Percentiles rank a stretch among this genome's conserved stretches.
Evolutionary conservation across 495 filamentous ascomycete species (phyloP).

Genomic region (Bombardia bombarda): DNA sequence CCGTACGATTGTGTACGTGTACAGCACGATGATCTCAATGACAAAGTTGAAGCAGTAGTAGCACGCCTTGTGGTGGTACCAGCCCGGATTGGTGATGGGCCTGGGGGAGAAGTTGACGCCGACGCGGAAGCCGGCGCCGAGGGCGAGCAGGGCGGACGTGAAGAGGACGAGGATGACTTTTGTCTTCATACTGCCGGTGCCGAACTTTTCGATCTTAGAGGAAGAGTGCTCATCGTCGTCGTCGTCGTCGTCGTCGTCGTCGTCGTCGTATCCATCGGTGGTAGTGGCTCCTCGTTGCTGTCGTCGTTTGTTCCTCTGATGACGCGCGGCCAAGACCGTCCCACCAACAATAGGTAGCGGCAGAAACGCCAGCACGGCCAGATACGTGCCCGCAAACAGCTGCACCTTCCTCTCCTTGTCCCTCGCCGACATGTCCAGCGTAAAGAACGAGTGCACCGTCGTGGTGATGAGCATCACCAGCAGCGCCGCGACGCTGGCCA

Average conservation of each 20-base stretch:
- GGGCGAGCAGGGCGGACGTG: slow-evolving; percentile 46
- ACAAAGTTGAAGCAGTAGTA: slow-evolving; percentile 76
- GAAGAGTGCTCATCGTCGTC: no score
- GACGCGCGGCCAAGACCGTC: slow-evolving; percentile 37
- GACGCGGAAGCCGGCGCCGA: slow-evolving; percentile 62
- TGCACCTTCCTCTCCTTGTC: slow-evolving; percentile 53
- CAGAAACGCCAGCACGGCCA: slow-evolving; percentile 61
- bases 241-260: no score
- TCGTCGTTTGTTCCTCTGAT: slow-evolving; percentile 22
- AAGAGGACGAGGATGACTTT: slow-evolving; percentile 56
- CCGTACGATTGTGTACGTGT: slow-evolving; percentile 50
- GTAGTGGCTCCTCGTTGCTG: no score
- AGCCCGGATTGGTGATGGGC: slow-evolving; percentile 49
- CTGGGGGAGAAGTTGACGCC: slow-evolving; percentile 49
- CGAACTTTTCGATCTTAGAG: slow-evolving; percentile 57
- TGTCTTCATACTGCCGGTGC: slow-evolving; percentile 50
- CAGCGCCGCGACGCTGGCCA: slow-evolving; percentile 48
- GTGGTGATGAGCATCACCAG: slow-evolving; percentile 63
- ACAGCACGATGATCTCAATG: slow-evolving; percentile 63
- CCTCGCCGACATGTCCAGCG: slow-evolving; percentile 41
- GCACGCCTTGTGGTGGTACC: slow-evolving; percentile 59
- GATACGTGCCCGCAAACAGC: slow-evolving; percentile 59
- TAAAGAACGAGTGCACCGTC: slow-evolving; percentile 57
- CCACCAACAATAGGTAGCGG: slow-evolving; percentile 44
- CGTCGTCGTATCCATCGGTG: no score